Evolutionary conservation across 441 rosid species (phyloP).

Genomic region (Rhodomyrtus psidioides): DNA sequence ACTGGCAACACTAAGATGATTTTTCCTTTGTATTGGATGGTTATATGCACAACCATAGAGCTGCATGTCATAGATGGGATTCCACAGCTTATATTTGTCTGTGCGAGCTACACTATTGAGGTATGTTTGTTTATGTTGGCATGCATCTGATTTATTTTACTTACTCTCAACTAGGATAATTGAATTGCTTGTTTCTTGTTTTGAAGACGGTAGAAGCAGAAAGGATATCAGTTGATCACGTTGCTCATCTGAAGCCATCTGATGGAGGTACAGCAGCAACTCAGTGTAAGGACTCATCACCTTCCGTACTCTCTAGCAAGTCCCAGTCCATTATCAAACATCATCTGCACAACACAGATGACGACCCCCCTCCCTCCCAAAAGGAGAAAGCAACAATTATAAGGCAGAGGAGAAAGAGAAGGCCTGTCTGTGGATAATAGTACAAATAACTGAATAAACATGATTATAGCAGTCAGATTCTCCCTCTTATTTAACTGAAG

Average conservation of each 20-base stretch:
- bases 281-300: conserved; percentile 37
- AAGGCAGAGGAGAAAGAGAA: background rate
- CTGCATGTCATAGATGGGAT: conserved; percentile 92
- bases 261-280: conserved; percentile 97
- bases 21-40: conserved; percentile 3
- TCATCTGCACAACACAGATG: background rate
- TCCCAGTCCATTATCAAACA: background rate
- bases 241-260: conserved; percentile 95
- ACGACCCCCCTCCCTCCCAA: background rate
- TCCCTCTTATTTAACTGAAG: background rate
- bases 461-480: background rate
- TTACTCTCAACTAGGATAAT: background rate
- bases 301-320: background rate
- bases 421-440: background rate
- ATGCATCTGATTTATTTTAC: background rate
- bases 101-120: conserved; percentile 89
- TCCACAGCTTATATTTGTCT: conserved; percentile 83
- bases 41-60: conserved; percentile 37
- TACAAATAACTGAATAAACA: background rate
- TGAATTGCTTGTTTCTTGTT: conserved; percentile 1
- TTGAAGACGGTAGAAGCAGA: conserved; percentile 92
- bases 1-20: background rate
- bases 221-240: conserved; percentile 91
- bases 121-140: conserved; percentile 20
- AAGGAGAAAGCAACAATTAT: background rate